These are phyloP conservation scores for Suillus brevipes DNA, from an alignment of 768 basidiomycete genomes.

Conservation along the genomic window DNA sequence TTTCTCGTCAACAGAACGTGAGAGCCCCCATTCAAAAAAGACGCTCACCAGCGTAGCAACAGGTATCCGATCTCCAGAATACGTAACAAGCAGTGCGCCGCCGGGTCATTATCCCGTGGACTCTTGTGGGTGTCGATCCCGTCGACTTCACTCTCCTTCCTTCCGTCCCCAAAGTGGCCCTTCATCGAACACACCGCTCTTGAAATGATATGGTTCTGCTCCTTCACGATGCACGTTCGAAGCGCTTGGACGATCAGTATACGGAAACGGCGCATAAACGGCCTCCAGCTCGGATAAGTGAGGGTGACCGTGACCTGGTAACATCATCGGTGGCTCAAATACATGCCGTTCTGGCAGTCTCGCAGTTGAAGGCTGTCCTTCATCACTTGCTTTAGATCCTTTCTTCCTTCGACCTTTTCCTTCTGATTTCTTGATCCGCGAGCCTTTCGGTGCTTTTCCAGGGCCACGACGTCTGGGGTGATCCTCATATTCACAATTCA, in stretches of 20 bases:
- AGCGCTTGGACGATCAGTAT: constrained; percentile 7
- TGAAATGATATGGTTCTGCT: constrained; percentile 2
- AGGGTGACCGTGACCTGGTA: constrained; percentile 1
- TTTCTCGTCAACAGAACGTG: constrained; percentile 18
- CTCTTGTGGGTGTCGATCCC: constrained; percentile 9
- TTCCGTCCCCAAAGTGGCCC: neutral
- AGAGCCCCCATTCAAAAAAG: constrained; percentile 12
- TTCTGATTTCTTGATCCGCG: constrained; percentile 44
- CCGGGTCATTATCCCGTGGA: constrained; percentile 6
- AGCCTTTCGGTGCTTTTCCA: constrained; percentile 70
- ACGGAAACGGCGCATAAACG: constrained; percentile 4
- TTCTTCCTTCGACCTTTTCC: constrained; percentile 22
- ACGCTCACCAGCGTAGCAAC: constrained; percentile 16
- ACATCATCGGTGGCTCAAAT: constrained; percentile 5
- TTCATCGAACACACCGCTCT: neutral
- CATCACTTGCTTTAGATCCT: constrained; percentile 15
- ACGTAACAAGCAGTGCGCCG: constrained; percentile 13
- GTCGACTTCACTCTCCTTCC: neutral
- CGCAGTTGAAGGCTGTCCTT: constrained; percentile 6
- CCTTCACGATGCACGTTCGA: constrained; percentile 2
- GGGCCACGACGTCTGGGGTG: constrained; percentile 64
- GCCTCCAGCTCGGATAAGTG: constrained; percentile 1
- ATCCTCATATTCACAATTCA: constrained; percentile 54
- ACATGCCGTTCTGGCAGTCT: constrained; percentile 6
- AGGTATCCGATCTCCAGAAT: constrained; percentile 11